Conservation (phyloP, 2,329 filamentous ascomycete genomes). For the Pseudopyrenochaeta lycopersici region DNA sequence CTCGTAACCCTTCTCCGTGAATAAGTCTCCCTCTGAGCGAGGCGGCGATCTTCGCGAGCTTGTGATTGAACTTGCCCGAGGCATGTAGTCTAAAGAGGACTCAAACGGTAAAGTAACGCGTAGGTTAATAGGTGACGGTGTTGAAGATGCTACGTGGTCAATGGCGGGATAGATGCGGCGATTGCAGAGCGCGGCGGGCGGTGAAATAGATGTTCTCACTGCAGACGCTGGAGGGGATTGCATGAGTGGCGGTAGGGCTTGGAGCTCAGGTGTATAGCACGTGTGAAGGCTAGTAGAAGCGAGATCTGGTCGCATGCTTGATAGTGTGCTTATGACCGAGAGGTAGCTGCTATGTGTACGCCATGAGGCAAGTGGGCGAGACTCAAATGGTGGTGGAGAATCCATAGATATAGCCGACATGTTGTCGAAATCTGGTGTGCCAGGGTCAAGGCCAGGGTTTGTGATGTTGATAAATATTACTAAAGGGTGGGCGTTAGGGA, state of each 20-base stretch:
- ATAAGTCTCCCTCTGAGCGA: constrained; percentile 28
- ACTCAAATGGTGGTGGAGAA: constrained; percentile 43
- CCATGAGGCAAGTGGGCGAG: constrained; percentile 36
- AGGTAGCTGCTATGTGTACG: constrained; percentile 32
- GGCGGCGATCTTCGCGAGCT: constrained; percentile 34
- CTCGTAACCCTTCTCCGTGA: constrained; percentile 59
- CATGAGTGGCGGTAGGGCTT: constrained; percentile 37
- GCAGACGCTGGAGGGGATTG: constrained; percentile 42
- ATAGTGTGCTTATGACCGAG: constrained; percentile 41
- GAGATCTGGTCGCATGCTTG: constrained; percentile 62
- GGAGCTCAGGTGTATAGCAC: constrained; percentile 39
- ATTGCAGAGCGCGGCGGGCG: constrained; percentile 55
- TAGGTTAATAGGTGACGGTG: constrained; percentile 47
- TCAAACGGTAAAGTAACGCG: constrained; percentile 44
- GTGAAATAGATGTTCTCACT: constrained; percentile 49
- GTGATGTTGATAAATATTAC: constrained; percentile 70
- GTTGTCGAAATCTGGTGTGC: constrained; percentile 45
- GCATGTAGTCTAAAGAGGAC: constrained; percentile 32
- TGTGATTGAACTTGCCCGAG: constrained; percentile 35
- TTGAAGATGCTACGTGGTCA: constrained; percentile 33
- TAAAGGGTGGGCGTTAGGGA: constrained; percentile 33
- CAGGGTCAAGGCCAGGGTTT: constrained; percentile 66
- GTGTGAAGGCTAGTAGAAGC: constrained; percentile 55
- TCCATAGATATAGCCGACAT: constrained; percentile 44
- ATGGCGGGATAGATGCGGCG: constrained; percentile 66